A percentile compares a stretch with the other conserved stretches of the same genome.
Evolutionary conservation across 768 basidiomycete species (phyloP).

Genomic region (Trametes gibbosa): DNA sequence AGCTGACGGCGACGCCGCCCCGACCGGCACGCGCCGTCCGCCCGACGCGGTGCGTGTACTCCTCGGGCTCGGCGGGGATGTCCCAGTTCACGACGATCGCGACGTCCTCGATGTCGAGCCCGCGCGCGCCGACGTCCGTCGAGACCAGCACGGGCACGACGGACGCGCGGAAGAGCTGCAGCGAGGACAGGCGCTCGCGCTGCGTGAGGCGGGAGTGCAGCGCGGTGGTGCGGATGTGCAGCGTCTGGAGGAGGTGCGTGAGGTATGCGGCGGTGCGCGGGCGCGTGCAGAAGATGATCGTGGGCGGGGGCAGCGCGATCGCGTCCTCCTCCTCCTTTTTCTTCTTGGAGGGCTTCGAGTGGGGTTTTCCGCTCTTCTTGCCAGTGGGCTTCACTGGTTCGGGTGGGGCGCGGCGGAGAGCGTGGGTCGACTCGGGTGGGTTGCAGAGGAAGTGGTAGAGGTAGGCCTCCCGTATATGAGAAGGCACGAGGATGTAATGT

Average conservation of each 20-base stretch:
- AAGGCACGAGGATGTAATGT: slow-evolving; percentile 87
- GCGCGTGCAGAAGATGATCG: slow-evolving; percentile 90
- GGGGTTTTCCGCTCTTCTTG: slow-evolving; percentile 26
- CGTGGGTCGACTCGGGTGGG: slow-evolving; percentile 75
- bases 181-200: slow-evolving; percentile 77
- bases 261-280: slow-evolving; percentile 90
- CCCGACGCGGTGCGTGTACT: slow-evolving; percentile 95
- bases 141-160: slow-evolving; percentile 90
- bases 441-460: slow-evolving; percentile 87
- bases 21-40: slow-evolving; percentile 88
- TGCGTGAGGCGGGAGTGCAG: slow-evolving; percentile 94
- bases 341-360: slow-evolving; percentile 31
- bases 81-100: slow-evolving; percentile 98
- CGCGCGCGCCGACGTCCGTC: slow-evolving; percentile 94
- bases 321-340: slow-evolving; percentile 45
- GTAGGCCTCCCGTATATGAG: slow-evolving; percentile 91
- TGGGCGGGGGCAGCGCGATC: slow-evolving; percentile 81
- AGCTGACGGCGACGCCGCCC: slow-evolving; percentile 88
- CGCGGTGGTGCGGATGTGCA: slow-evolving; percentile 81
- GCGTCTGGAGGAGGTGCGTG: slow-evolving; percentile 70
- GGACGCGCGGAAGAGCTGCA: slow-evolving; percentile 83
- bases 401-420: slow-evolving; percentile 63
- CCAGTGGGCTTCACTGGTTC: slow-evolving; percentile 39
- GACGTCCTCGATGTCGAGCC: slow-evolving; percentile 94
- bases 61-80: slow-evolving; percentile 83